Conservation (phyloP, 2,329 filamentous ascomycete species). For the Aspergillus fijiensis region DNA sequence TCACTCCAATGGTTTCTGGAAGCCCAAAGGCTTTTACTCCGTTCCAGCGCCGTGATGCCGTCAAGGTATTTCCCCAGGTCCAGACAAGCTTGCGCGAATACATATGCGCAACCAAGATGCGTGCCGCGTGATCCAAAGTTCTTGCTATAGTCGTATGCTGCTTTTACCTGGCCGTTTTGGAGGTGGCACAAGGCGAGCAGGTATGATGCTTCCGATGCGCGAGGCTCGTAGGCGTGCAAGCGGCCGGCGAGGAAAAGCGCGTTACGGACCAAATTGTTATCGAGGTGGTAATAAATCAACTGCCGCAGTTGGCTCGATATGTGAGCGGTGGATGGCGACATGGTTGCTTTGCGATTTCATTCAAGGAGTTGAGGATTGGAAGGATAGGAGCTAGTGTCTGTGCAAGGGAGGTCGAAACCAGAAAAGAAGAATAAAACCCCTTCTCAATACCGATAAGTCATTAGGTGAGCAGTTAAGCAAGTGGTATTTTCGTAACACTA, state of each 20-base stretch:
- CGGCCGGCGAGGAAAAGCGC: constrained; percentile 92
- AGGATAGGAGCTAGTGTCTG: constrained; percentile 8
- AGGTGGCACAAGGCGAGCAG: constrained; percentile 83
- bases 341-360: constrained; percentile 30
- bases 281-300: constrained; percentile 72
- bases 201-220: constrained; percentile 76
- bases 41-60: constrained; percentile 80
- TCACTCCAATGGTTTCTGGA: constrained; percentile 76
- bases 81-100: constrained; percentile 87
- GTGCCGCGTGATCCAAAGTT: constrained; percentile 66
- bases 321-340: constrained; percentile 57
- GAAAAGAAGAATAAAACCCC: neutral
- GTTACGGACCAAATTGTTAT: constrained; percentile 85
- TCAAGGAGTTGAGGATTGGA: neutral
- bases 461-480: constrained; percentile 11
- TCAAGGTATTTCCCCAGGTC: constrained; percentile 75
- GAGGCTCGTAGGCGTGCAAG: constrained; percentile 77
- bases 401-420: neutral
- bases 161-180: constrained; percentile 76
- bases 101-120: constrained; percentile 83
- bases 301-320: constrained; percentile 62
- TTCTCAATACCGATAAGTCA: constrained; percentile 14
- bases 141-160: constrained; percentile 81
- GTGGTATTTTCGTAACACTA: neutral
- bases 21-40: constrained; percentile 72